Evolutionary conservation across 2,329 filamentous ascomycete genomes (phyloP).

Genomic region (Penicillium sp.): DNA sequence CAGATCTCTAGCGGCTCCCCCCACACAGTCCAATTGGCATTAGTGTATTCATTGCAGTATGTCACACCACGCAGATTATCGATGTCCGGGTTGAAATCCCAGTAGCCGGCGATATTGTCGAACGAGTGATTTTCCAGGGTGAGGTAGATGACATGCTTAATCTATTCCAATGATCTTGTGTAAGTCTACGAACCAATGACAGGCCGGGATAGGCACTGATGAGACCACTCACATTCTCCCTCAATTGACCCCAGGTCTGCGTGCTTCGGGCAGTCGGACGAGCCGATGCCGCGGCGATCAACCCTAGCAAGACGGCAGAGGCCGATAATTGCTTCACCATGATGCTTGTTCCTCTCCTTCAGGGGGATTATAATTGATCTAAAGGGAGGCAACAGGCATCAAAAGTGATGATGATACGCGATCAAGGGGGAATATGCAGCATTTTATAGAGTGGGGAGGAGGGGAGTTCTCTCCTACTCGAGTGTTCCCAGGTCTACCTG

Average conservation of each 20-base stretch:
- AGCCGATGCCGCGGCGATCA: slow-evolving; percentile 21
- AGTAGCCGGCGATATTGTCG: slow-evolving; percentile 47
- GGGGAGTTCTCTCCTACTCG: background rate
- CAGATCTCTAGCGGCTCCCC: slow-evolving; percentile 42
- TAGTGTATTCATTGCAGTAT: slow-evolving; percentile 46
- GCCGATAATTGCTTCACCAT: background rate
- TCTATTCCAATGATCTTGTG: slow-evolving; percentile 21
- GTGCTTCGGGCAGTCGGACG: slow-evolving; percentile 17
- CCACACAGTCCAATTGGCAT: slow-evolving; percentile 44
- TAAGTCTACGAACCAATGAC: background rate
- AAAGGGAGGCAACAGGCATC: background rate
- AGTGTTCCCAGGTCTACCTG: background rate
- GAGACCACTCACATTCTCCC: slow-evolving; percentile 28
- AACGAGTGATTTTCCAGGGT: slow-evolving; percentile 47
- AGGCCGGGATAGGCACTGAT: background rate
- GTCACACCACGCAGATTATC: slow-evolving; percentile 39
- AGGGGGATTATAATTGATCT: background rate
- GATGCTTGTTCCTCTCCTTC: background rate
- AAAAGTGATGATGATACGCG: background rate
- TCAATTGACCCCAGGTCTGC: slow-evolving; percentile 25
- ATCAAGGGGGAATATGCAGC: background rate
- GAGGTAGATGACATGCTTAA: slow-evolving; percentile 42
- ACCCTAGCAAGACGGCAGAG: background rate
- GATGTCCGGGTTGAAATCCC: slow-evolving; percentile 42
- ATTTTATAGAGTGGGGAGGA: background rate